phyloP scores from a whole-genome alignment of 257 asterid genomes.

The Gentiana dahurica region DNA sequence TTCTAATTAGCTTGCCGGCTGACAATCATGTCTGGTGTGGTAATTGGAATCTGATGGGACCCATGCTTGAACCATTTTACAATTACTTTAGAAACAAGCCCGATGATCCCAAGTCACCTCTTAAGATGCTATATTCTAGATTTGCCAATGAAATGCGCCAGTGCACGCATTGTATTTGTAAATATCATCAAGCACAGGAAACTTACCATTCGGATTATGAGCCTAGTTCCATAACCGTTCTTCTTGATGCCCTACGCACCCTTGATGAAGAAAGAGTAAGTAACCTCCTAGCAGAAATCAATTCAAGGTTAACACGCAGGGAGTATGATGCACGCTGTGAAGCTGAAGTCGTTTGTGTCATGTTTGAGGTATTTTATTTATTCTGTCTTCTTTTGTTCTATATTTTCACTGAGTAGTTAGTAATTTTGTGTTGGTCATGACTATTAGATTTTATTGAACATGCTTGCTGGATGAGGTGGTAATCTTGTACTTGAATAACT shows the following conservation, averaged over 20 bases:
- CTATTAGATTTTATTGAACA: too few species aligned
- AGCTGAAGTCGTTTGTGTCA: slow-evolving; percentile 69
- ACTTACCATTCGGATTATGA: slow-evolving; percentile 66
- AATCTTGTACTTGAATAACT: too few species aligned
- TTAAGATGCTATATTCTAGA: slow-evolving; percentile 63
- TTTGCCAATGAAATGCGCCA: slow-evolving; percentile 57
- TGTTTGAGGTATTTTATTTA: slow-evolving; percentile 67
- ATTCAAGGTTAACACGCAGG: slow-evolving; percentile 47
- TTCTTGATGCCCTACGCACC: slow-evolving; percentile 57
- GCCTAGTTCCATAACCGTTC: slow-evolving; percentile 59
- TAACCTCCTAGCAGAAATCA: slow-evolving; percentile 62
- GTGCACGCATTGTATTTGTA: slow-evolving; percentile 77
- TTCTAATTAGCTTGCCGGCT: slow-evolving; percentile 51
- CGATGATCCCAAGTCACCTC: slow-evolving; percentile 49
- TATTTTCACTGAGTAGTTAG: too few species aligned
- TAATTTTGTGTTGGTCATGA: too few species aligned
- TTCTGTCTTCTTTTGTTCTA: neutral
- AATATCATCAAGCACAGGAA: slow-evolving; percentile 91
- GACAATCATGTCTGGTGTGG: slow-evolving; percentile 83
- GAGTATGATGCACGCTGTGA: slow-evolving; percentile 44
- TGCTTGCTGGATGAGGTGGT: too few species aligned
- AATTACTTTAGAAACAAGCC: slow-evolving; percentile 63
- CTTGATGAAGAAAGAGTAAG: slow-evolving; percentile 88
- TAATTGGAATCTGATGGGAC: slow-evolving; percentile 87
- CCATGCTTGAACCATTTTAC: slow-evolving; percentile 84